Percentiles rank a stretch among this genome's conserved stretches.
phyloP scores from a whole-genome alignment of 352 stramenopile genomes.

The Phytophthora sansomeana region DNA sequence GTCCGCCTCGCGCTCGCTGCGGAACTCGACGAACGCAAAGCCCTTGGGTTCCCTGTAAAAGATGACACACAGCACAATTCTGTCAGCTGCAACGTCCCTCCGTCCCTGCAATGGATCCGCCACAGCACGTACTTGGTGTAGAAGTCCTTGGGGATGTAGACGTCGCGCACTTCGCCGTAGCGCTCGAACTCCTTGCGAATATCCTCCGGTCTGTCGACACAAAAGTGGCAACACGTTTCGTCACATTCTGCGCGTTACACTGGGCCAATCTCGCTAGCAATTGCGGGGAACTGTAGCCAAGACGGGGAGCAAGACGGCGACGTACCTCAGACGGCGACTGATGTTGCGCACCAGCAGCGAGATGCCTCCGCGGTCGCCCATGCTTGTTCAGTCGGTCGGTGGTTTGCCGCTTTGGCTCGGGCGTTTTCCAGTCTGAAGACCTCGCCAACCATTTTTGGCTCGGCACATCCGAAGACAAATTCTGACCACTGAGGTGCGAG shows the following conservation, averaged over 20 bases:
- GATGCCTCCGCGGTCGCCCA: conserved; percentile 79
- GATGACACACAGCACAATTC: conserved; percentile 1
- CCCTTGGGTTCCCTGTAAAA: conserved; percentile 89
- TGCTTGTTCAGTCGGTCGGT: conserved; percentile 27
- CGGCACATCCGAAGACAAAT: conserved; percentile 18
- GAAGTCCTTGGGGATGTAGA: conserved; percentile 96
- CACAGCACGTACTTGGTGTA: conserved; percentile 84
- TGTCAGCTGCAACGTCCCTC: conserved; percentile 1
- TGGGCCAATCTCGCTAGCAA: not conserved
- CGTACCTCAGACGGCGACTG: conserved; percentile 85
- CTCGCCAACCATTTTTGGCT: conserved; percentile 37
- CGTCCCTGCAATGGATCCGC: not conserved
- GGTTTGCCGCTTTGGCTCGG: conserved; percentile 28
- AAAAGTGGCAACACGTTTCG: conserved; percentile 3
- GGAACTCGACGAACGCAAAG: conserved; percentile 97
- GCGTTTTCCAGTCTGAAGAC: conserved; percentile 33
- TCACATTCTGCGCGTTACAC: conserved; percentile 16
- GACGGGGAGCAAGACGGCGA: conserved; percentile 3
- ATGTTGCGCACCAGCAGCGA: conserved; percentile 96
- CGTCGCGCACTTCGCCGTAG: conserved; percentile 94
- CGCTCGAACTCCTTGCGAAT: conserved; percentile 93
- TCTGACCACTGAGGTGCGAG: conserved; percentile 17
- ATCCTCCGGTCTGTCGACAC: conserved; percentile 79
- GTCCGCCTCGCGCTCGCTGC: conserved; percentile 90
- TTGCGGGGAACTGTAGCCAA: not conserved